phyloP scores from a whole-genome alignment of 2,329 filamentous ascomycete species.

The Stachybotrys echinatus region DNA sequence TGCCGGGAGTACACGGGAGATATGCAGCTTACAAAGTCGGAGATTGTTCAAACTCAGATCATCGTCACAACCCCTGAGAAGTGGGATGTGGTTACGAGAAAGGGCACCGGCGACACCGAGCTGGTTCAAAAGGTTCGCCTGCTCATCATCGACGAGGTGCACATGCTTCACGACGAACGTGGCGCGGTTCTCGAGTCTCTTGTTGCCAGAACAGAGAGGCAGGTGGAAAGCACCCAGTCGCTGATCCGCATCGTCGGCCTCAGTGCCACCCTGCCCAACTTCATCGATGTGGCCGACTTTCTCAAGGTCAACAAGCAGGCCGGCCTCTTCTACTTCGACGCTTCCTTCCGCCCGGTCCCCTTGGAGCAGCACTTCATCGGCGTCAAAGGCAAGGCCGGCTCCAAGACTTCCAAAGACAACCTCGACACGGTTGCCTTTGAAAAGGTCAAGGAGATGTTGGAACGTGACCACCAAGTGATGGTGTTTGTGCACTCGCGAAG shows the following conservation, averaged over 20 bases:
- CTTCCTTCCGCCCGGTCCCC: constrained; percentile 91
- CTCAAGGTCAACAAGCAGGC: constrained; percentile 90
- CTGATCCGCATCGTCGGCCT: constrained; percentile 94
- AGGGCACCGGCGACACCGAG: constrained; percentile 95
- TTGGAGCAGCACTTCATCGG: constrained; percentile 97
- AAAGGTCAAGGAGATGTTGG: constrained; percentile 91
- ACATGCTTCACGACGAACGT: constrained; percentile 98
- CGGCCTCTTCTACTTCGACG: constrained; percentile 94
- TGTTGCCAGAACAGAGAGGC: constrained; percentile 88
- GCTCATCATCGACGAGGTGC: constrained; percentile 96
- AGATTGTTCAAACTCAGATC: constrained; percentile 94
- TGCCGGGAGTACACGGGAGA: constrained; percentile 94
- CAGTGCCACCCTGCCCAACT: constrained; percentile 94
- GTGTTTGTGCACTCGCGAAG: constrained; percentile 97
- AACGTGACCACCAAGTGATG: constrained; percentile 94
- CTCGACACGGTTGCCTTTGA: constrained; percentile 84
- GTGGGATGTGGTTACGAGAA: constrained; percentile 97
- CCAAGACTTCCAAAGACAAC: constrained; percentile 80
- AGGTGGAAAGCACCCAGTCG: constrained; percentile 97
- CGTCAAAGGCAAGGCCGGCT: constrained; percentile 83
- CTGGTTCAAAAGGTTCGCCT: constrained; percentile 95
- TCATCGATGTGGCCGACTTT: constrained; percentile 93
- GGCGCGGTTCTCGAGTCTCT: constrained; percentile 94
- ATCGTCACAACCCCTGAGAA: constrained; percentile 99
- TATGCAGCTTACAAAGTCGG: constrained; percentile 96